Evolutionary conservation across 2,329 filamentous ascomycete species (phyloP).

Genomic region (Tolypocladium endophyticum): DNA sequence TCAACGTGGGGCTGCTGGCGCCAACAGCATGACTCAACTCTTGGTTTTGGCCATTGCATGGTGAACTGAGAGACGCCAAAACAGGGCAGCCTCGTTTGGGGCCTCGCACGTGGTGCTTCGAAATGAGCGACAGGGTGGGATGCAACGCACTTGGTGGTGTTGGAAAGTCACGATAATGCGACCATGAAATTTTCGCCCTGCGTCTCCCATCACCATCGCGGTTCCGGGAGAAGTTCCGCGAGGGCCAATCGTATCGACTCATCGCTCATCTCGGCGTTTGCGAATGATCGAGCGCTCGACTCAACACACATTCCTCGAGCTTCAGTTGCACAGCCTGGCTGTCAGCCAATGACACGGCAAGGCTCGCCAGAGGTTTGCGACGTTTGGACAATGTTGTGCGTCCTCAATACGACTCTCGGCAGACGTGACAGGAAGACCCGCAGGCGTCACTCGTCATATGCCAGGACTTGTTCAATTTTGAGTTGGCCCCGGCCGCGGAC

Average conservation of each 20-base stretch:
- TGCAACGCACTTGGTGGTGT: conserved; percentile 1
- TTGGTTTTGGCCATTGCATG: background rate
- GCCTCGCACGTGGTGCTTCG: background rate
- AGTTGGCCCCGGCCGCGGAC: background rate
- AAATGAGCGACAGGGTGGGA: conserved; percentile 1
- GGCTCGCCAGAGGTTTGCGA: background rate
- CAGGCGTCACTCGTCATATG: background rate
- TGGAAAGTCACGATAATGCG: conserved; percentile 6
- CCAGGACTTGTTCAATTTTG: background rate
- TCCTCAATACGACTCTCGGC: background rate
- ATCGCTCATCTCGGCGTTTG: background rate
- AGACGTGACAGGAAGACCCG: background rate
- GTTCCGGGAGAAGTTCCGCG: background rate
- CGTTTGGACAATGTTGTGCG: background rate
- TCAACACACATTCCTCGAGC: background rate
- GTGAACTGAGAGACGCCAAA: background rate
- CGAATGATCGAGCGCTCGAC: background rate
- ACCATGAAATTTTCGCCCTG: conserved; percentile 4
- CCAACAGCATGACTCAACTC: background rate
- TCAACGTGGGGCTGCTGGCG: background rate
- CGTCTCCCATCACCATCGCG: background rate
- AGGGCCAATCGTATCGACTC: background rate
- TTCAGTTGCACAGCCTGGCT: background rate
- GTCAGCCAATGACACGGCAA: background rate
- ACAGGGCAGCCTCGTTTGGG: background rate